phyloP scores from a whole-genome alignment of 345 rosid genomes.

The Linum usitatissimum region DNA sequence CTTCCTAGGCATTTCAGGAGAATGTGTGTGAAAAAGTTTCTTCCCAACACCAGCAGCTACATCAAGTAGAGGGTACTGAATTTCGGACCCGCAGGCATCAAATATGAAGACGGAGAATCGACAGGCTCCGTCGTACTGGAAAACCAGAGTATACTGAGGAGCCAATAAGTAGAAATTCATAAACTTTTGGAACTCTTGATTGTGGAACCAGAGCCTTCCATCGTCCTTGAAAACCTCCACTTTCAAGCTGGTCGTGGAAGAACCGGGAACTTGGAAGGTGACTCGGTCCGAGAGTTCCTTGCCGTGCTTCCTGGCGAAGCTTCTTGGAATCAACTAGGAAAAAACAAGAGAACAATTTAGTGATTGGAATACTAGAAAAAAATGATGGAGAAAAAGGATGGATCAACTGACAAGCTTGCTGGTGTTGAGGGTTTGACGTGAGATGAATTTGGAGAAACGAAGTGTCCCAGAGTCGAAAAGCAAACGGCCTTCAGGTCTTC shows the following conservation, averaged over 20 bases:
- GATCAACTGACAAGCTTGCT: not conserved
- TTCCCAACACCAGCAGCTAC: not conserved
- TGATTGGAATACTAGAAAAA: not conserved
- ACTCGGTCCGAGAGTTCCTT: not conserved
- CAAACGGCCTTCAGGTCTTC: not conserved
- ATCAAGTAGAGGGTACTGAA: not conserved
- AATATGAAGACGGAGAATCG: not conserved
- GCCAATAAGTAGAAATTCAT: not conserved
- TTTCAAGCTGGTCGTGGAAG: not conserved
- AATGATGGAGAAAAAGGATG: not conserved
- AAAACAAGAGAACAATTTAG: not conserved
- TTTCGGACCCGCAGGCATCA: not conserved
- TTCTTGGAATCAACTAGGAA: not conserved
- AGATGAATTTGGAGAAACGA: not conserved
- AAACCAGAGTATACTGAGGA: not conserved
- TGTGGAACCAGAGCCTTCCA: not conserved
- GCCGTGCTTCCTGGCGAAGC: not conserved
- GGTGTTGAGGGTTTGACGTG: not conserved
- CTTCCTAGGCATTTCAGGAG: not conserved
- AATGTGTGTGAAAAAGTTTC: not conserved
- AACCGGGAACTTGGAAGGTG: not conserved
- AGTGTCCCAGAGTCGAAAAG: not conserved
- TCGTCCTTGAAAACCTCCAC: not conserved
- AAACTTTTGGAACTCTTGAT: not conserved
- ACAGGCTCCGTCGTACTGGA: not conserved